Conservation (phyloP, 1,284 basidiomycete species). For the Athelia psychrophila region DNA sequence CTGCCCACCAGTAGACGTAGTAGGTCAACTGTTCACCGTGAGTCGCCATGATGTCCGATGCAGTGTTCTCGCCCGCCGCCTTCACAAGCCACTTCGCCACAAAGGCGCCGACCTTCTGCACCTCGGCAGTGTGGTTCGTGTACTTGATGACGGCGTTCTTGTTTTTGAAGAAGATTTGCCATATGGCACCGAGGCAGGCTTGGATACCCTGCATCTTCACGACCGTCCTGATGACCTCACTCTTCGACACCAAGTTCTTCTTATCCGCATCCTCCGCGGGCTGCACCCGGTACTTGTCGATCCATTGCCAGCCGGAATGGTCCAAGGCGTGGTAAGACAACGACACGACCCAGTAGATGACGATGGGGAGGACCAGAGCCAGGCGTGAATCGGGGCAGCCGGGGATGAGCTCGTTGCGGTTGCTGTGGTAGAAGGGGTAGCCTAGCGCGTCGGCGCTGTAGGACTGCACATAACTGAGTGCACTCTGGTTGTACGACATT, state of each 20-base stretch:
- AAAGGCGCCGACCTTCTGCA: too few relatives aligned
- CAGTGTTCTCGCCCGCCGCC: too few relatives aligned
- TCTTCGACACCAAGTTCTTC: conserved; percentile 56
- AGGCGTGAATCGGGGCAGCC: conserved; percentile 43
- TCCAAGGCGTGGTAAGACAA: conserved; percentile 61
- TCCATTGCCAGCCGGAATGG: conserved; percentile 45
- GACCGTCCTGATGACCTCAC: conserved; percentile 57
- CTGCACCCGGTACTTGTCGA: conserved; percentile 65
- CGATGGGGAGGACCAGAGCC: conserved; percentile 52
- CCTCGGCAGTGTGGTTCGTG: too few relatives aligned
- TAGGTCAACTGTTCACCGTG: conserved; percentile 25
- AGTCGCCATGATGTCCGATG: too few relatives aligned
- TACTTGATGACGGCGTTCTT: too few relatives aligned
- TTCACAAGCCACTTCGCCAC: too few relatives aligned
- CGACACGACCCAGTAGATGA: conserved; percentile 64
- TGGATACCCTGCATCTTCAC: conserved; percentile 64
- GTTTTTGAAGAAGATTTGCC: too few relatives aligned
- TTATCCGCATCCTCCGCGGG: conserved; percentile 59
- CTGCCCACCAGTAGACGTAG: conserved; percentile 71
- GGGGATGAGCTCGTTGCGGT: too few relatives aligned
- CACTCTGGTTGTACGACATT: conserved; percentile 18
- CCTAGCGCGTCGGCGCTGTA: too few relatives aligned
- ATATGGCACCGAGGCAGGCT: conserved; percentile 48
- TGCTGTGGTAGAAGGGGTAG: too few relatives aligned
- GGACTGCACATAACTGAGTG: too few relatives aligned